These are phyloP conservation scores for Hylodesmum podocarpum DNA, from an alignment of 306 rosid species.

Conservation along the genomic window DNA sequence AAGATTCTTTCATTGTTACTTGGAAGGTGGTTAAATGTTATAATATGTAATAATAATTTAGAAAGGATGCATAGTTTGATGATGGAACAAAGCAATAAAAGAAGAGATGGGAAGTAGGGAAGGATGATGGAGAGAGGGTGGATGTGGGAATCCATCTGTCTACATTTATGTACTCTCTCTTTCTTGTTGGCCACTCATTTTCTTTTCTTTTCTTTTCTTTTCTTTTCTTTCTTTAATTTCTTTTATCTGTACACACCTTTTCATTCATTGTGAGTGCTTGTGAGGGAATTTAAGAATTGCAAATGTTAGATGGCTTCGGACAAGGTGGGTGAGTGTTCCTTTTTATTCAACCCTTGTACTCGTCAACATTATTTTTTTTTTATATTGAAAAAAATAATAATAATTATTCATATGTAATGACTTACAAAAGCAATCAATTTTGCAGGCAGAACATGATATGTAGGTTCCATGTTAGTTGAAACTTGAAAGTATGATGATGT, in stretches of 20 bases:
- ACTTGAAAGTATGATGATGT: constrained; percentile 35
- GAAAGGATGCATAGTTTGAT: constrained; percentile 33
- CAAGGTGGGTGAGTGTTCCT: constrained; percentile 54
- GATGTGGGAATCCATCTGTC: constrained; percentile 63
- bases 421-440: constrained; percentile 36
- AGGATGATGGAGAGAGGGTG: constrained; percentile 31
- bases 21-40: constrained; percentile 47
- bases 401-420: not conserved
- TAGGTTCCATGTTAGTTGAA: constrained; percentile 48
- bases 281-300: constrained; percentile 41
- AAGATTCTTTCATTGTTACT: constrained; percentile 30
- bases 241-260: constrained; percentile 15
- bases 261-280: constrained; percentile 49
- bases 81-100: constrained; percentile 62
- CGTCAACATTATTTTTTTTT: constrained; percentile 12
- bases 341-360: constrained; percentile 36
- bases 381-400: not conserved
- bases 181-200: constrained; percentile 51
- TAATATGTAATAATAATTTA: not conserved
- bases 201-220: not conserved
- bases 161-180: constrained; percentile 44
- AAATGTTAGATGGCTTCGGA: constrained; percentile 60
- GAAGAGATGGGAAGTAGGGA: constrained; percentile 31
- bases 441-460: constrained; percentile 42
- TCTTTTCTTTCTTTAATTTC: too few species aligned